phyloP scores from a whole-genome alignment of 140 eudicot genomes.

The Bidens hawaiensis region DNA sequence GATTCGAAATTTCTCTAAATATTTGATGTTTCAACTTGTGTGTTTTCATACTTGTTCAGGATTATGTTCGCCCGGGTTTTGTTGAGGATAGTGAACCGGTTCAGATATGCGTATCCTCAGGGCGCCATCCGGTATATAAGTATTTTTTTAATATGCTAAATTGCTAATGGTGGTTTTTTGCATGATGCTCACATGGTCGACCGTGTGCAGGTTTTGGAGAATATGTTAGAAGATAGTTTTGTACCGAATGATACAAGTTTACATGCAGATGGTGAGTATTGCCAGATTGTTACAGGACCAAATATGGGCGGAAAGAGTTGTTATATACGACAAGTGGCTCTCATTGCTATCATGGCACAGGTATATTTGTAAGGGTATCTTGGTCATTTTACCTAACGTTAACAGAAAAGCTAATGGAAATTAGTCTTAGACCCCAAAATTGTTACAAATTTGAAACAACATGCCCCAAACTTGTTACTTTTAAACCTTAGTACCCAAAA shows the following conservation, averaged over 20 bases:
- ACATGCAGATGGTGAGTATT: slow-evolving; percentile 63
- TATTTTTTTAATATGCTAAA: not conserved
- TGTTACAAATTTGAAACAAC: not conserved
- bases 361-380: slow-evolving; percentile 27
- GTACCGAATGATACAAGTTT: slow-evolving; percentile 83
- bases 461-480: no score
- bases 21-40: slow-evolving; percentile 2
- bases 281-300: slow-evolving; percentile 95
- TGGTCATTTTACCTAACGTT: no score
- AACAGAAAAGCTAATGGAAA: no score
- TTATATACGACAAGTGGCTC: slow-evolving; percentile 98
- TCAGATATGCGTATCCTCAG: slow-evolving; percentile 67
- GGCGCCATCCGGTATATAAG: slow-evolving; percentile 92
- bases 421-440: no score
- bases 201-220: slow-evolving; percentile 71
- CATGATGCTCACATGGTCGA: slow-evolving; percentile 9
- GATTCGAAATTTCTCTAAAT: not conserved
- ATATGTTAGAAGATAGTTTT: slow-evolving; percentile 56
- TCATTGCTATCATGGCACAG: slow-evolving; percentile 92
- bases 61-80: slow-evolving; percentile 67
- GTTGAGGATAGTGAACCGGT: slow-evolving; percentile 70
- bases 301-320: slow-evolving; percentile 99
- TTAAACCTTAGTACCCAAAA: no score
- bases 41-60: slow-evolving; percentile 33
- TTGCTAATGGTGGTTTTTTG: not conserved